These are phyloP conservation scores for Zasmidium angulare DNA, from an alignment of 2,329 filamentous ascomycete species.

Conservation along the genomic window DNA sequence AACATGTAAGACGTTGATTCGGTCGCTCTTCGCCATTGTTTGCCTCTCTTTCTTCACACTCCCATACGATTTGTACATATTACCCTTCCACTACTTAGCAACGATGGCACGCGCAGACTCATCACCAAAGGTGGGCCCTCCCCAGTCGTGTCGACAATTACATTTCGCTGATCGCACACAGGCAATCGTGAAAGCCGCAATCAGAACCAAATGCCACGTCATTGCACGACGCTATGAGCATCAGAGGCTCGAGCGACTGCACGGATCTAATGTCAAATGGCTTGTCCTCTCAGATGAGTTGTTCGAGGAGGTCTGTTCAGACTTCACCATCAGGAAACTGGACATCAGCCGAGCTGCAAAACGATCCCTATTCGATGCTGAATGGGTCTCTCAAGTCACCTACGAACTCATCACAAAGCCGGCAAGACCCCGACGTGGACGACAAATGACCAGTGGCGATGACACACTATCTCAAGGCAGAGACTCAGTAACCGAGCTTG, in stretches of 20 bases:
- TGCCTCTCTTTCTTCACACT: not conserved
- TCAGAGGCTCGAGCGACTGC: constrained; percentile 9
- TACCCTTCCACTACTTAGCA: not conserved
- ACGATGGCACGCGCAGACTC: not conserved
- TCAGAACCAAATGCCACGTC: constrained; percentile 14
- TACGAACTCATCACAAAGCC: constrained; percentile 10
- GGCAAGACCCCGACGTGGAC: not conserved
- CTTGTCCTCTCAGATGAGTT: constrained; percentile 16
- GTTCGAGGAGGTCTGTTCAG: constrained; percentile 14
- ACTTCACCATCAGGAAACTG: constrained; percentile 14
- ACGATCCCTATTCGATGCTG: constrained; percentile 13
- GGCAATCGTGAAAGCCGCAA: constrained; percentile 16
- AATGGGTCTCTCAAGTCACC: constrained; percentile 15
- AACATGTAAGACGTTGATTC: not conserved
- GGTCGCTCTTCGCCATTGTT: not conserved
- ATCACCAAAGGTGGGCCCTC: not conserved
- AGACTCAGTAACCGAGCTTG: not conserved
- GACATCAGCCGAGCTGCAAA: constrained; percentile 5
- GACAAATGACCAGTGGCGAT: not conserved
- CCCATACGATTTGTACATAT: not conserved
- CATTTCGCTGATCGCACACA: constrained; percentile 1
- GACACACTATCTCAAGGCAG: not conserved
- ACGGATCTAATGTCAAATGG: constrained; percentile 18
- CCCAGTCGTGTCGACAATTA: not conserved
- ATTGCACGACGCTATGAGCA: constrained; percentile 11